Evolutionary conservation across 202 grass and related monocot genomes (phyloP), one percentile per base, ranked within the genome.

Genomic region (Cymbopogon flexuosus): DNA sequence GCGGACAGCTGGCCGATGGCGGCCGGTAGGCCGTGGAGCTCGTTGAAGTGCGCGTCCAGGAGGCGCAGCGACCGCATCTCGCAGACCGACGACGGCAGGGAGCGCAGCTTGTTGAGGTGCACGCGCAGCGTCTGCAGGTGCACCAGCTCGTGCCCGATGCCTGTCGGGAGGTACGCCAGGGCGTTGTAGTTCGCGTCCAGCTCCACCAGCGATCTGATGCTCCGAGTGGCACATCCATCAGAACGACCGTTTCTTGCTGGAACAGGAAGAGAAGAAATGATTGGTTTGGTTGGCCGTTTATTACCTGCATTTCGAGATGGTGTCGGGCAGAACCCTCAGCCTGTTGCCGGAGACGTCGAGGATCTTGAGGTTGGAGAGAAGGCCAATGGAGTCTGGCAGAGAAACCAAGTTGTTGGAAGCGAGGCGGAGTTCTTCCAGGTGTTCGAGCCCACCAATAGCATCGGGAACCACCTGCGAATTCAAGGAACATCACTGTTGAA

Each of bases 321-420:
- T 93, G 80, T 97, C 92, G 5, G 95, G 92, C 41, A 98, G 75
- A 35, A 83, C 78, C 80, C 83, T 91, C 14, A 98, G 88, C 74
- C 88, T 92, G 82, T 98, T 98, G 80, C 82, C 86, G 5, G 95
- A 93, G n/a, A 98, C 90, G 37, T 98, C 76, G n/a, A 98, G 79
- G 73, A 93, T 88, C 82, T 93, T 98, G 29, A 98, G 73, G 68
- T 83, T 93, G 61, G 69, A 75, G 58, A 98, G 89, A 16, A 93
- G 81, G 10, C 95, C 95, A 15, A 91, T 93, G 52, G 95, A 87
- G 57, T 93, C 88, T 15, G 90, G 95, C 11, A 98, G 79, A 5
- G 81, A 69, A 64, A 83, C 68, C 42, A 98, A 80, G 31, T 62
- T 9, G 51, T 98, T 94, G 77, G 90, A 91, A 56, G 86, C 73